Conservation (phyloP, 1,284 basidiomycete genomes). For the Farysia itapuensis region DNA sequence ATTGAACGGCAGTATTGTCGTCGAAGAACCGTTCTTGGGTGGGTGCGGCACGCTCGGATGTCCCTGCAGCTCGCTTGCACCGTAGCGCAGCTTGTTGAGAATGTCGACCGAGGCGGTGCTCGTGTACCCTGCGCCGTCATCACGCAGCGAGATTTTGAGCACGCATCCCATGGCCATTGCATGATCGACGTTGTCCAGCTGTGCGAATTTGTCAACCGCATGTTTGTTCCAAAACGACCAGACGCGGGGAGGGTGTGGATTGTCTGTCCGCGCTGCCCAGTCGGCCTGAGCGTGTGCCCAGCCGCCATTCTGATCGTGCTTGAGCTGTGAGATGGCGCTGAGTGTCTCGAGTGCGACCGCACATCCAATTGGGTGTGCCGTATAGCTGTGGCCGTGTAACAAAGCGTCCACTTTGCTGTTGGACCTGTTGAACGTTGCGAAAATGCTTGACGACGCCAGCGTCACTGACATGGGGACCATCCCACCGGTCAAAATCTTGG, state of each 20-base stretch:
- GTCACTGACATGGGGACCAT: conserved; percentile 78
- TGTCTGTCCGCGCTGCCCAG: neutral
- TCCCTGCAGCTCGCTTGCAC: conserved; percentile 9
- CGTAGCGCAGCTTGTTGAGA: conserved; percentile 27
- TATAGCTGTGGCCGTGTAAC: conserved; percentile 90
- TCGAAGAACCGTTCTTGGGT: neutral
- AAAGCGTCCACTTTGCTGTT: conserved; percentile 79
- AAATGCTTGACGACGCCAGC: conserved; percentile 77
- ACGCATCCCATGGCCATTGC: conserved; percentile 87
- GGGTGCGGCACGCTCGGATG: conserved; percentile 19
- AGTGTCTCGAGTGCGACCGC: conserved; percentile 83
- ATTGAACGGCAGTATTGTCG: conserved; percentile 64
- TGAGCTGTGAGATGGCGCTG: conserved; percentile 64
- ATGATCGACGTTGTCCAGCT: conserved; percentile 68
- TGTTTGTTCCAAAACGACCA: conserved; percentile 88
- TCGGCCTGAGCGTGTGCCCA: neutral
- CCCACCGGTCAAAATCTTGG: conserved; percentile 92
- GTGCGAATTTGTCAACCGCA: conserved; percentile 72
- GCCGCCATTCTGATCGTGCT: conserved; percentile 45
- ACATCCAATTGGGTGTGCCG: conserved; percentile 68
- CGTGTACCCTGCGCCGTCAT: conserved; percentile 65
- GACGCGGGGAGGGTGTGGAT: conserved; percentile 51
- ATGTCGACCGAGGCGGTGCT: conserved; percentile 35
- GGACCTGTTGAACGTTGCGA: conserved; percentile 72
- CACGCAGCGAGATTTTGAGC: conserved; percentile 76